Evolutionary conservation across 202 grass and related monocot genomes (phyloP).

Genomic region (Dendrocalamus latiflorus): DNA sequence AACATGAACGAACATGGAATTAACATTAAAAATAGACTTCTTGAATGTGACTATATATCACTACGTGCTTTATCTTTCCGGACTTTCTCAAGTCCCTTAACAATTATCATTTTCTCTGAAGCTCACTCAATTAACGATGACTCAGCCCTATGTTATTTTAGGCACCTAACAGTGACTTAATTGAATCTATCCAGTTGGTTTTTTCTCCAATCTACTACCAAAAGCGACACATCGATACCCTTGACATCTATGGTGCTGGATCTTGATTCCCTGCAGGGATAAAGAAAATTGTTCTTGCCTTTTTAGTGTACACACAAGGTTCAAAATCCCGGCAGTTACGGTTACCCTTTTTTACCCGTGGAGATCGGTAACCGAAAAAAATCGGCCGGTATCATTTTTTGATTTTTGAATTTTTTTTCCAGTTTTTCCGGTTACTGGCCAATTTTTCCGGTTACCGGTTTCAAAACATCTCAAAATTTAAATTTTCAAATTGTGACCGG

Average conservation of each 20-base stretch:
- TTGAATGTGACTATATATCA: background rate
- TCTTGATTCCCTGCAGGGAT: background rate
- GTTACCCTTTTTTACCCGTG: no score
- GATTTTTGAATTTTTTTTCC: no score
- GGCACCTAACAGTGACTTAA: background rate
- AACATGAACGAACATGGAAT: background rate
- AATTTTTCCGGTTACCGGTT: no score
- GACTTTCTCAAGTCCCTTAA: background rate
- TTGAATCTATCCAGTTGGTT: constrained; percentile 7
- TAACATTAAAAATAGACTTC: background rate
- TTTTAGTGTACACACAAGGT: no score
- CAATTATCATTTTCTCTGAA: background rate
- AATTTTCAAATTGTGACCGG: no score
- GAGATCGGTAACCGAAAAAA: no score
- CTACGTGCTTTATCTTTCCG: background rate
- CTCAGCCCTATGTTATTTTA: background rate
- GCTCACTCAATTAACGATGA: background rate
- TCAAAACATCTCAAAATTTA: no score
- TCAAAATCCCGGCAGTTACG: no score
- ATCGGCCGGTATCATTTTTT: no score
- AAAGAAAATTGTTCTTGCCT: constrained; percentile 3
- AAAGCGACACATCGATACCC: background rate
- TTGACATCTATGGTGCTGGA: background rate
- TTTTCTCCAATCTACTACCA: background rate
- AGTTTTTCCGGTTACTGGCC: no score